Base-by-base conservation (phyloP, 1,284 basidiomycete species). In the Paramarasmius palmivorus region DNA sequence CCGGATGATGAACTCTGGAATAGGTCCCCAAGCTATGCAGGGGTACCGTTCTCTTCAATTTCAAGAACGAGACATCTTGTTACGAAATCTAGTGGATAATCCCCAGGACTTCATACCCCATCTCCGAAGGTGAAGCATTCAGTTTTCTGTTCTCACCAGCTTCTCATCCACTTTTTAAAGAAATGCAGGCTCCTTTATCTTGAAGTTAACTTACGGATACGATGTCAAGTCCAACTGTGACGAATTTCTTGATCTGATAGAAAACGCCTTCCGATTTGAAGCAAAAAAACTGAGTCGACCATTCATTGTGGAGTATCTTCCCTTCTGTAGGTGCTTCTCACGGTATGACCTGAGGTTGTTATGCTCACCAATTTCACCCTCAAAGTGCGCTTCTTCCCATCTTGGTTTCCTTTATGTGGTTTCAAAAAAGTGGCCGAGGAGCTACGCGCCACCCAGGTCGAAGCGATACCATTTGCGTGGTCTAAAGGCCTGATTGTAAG, bases 331-430 rank as follows among this genome's bases (percentile, higher is more conserved):
- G 34, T 42, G 50, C 47, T 40, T 15, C 26, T 20, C 12, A 29
- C 52, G 15, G 7, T 17, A 50, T 34, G 23, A 35, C 10, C 40
- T 19, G 23, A 39, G 17, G 2, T 12, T 36, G 7, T 12, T 10
- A 36, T 17, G 45, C 22, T 29, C 10, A 23, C 29, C 3, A 4
- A 29, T n/a, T 2, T 17, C 52, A n/a, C n/a, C n/a, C n/a, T n/a
- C n/a, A n/a, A n/a, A 78, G 76, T 79, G 32, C 64, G 68, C 29
- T 72, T 65, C 41, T 41, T 78, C 2, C 76, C 76, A 0, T 54
- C 56, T 1, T 78, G 77, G 75, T 65, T 78, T 26, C 75, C 76
- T 3, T 70, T 72, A 9, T 67, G 70, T 15, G 62, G 52, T 1
- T 74, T 76, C 59, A 70, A 76, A 56, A 60, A 63, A 3, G 47